These are phyloP conservation scores for Fusarium musae DNA, from an alignment of 2,329 filamentous ascomycete species.

Conservation along the genomic window DNA sequence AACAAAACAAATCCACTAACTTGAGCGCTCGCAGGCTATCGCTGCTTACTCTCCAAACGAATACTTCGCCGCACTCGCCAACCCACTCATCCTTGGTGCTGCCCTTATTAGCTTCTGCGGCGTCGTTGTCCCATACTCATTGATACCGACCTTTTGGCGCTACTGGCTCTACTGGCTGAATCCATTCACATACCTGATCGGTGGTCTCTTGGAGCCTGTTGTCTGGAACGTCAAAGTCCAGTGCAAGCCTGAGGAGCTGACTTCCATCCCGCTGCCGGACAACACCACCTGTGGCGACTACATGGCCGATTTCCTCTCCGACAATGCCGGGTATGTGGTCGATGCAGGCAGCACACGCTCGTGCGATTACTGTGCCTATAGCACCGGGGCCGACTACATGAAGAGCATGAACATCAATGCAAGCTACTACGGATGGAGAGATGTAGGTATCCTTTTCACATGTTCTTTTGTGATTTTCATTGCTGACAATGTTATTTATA, in stretches of 20 bases:
- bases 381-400: no score
- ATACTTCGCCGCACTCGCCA: constrained; percentile 66
- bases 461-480: no score
- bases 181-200: constrained; percentile 56
- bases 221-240: not conserved
- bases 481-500: no score
- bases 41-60: constrained; percentile 70
- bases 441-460: no score
- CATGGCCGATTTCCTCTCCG: no score
- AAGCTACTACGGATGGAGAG: no score
- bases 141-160: constrained; percentile 41
- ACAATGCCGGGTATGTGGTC: no score
- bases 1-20: no score
- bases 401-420: no score
- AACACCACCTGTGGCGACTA: not conserved
- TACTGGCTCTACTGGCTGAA: constrained; percentile 55
- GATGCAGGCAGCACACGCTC: no score
- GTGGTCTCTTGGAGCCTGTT: constrained; percentile 42
- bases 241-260: constrained; percentile 27
- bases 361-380: no score
- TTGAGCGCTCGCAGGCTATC: constrained; percentile 52
- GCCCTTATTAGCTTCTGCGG: constrained; percentile 42
- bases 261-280: constrained; percentile 26
- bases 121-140: constrained; percentile 38
- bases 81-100: constrained; percentile 51